A percentile compares a stretch with the other conserved stretches of the same genome.
phyloP scores from a whole-genome alignment of 2,329 filamentous ascomycete genomes.

The Periconia sp. region DNA sequence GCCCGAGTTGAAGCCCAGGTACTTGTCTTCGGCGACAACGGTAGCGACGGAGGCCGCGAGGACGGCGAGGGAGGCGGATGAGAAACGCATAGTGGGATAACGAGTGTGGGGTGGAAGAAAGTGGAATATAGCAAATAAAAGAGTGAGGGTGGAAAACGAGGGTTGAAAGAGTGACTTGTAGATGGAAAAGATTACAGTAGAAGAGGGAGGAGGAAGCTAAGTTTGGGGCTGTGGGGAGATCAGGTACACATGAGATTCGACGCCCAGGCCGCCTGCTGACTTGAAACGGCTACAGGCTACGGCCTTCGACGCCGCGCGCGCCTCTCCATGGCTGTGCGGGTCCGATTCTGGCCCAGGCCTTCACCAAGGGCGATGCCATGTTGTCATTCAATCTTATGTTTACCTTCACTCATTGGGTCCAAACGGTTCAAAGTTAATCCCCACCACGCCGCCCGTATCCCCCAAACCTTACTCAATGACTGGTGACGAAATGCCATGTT shows the following conservation, averaged over 20 bases:
- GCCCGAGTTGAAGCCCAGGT: conserved; percentile 39
- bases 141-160: not conserved
- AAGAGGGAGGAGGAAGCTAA: not conserved
- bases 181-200: not conserved
- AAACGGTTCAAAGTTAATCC: too few species aligned
- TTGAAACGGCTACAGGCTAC: not conserved
- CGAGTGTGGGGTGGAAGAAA: too few species aligned
- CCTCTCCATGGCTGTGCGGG: not conserved
- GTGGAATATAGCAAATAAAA: too few species aligned
- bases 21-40: conserved; percentile 23
- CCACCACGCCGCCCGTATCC: too few species aligned
- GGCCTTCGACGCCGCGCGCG: not conserved
- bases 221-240: not conserved
- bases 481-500: too few species aligned
- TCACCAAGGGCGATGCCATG: too few species aligned
- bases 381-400: too few species aligned
- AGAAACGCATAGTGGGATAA: conserved; percentile 26
- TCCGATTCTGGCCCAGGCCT: not conserved
- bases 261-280: not conserved
- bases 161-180: not conserved
- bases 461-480: too few species aligned
- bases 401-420: too few species aligned
- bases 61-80: conserved; percentile 18
- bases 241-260: too few species aligned
- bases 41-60: conserved; percentile 23